Conservation (phyloP, 2,329 filamentous ascomycete genomes). For the Aureobasidium lini region DNA sequence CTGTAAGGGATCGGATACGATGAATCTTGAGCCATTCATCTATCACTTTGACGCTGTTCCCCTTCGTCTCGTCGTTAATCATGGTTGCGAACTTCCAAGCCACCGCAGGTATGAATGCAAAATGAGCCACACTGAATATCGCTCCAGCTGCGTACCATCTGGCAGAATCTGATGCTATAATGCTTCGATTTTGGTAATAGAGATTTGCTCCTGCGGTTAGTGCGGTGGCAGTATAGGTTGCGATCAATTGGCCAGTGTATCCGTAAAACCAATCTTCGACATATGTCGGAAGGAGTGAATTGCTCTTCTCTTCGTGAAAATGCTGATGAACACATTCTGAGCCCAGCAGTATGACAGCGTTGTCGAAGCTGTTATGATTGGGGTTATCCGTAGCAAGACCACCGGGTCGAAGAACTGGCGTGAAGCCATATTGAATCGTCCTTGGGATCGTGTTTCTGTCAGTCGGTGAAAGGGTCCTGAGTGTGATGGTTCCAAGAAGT, state of each 20-base stretch:
- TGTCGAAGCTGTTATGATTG: not conserved
- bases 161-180: not conserved
- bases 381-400: not conserved
- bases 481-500: too few relatives aligned
- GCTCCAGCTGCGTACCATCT: conserved; percentile 4
- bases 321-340: conserved; percentile 4
- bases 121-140: not conserved
- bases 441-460: too few relatives aligned
- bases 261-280: not conserved
- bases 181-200: not conserved
- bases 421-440: not conserved
- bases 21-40: conserved; percentile 1
- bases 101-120: conserved; percentile 2
- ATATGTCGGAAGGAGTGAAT: not conserved
- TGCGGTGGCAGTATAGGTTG: not conserved
- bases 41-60: not conserved
- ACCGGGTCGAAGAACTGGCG: conserved; percentile 1
- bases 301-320: conserved; percentile 6
- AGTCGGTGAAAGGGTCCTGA: too few relatives aligned
- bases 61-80: not conserved
- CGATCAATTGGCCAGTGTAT: not conserved
- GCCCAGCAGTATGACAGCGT: conserved; percentile 5
- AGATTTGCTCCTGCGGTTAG: not conserved
- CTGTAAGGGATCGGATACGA: not conserved
- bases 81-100: not conserved